Evolutionary conservation across 208 protist species (phyloP).

Genomic region (Crithidia sp.): DNA sequence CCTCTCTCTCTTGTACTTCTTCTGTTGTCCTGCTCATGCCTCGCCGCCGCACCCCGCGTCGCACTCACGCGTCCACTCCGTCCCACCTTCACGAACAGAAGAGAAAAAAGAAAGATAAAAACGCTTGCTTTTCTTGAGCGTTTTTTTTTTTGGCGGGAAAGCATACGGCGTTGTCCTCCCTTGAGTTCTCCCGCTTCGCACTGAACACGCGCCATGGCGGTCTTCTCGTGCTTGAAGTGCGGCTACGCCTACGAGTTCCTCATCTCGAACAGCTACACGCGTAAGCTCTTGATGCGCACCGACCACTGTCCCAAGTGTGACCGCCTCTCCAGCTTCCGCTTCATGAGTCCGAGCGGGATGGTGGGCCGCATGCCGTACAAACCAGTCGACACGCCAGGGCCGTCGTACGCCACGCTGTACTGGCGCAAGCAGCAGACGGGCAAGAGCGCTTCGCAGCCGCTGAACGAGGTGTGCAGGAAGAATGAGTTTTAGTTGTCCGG

Average conservation of each 20-base stretch:
- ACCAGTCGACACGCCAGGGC: slow-evolving; percentile 56
- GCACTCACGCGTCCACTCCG: background rate
- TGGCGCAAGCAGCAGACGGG: slow-evolving; percentile 70
- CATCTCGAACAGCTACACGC: slow-evolving; percentile 67
- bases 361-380: slow-evolving; percentile 75
- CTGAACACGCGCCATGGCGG: slow-evolving; percentile 43
- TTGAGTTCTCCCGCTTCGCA: background rate
- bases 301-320: slow-evolving; percentile 82
- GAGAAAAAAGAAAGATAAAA: background rate
- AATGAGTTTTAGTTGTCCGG: slow-evolving; percentile 48
- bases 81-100: background rate
- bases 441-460: slow-evolving; percentile 47
- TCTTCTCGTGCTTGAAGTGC: slow-evolving; percentile 79
- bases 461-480: slow-evolving; percentile 64
- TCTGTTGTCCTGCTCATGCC: no score
- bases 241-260: slow-evolving; percentile 84
- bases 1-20: no score
- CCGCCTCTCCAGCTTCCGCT: slow-evolving; percentile 61
- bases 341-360: slow-evolving; percentile 82
- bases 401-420: slow-evolving; percentile 78
- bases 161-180: background rate
- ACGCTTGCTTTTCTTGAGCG: background rate
- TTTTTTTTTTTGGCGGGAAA: background rate
- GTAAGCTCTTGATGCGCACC: slow-evolving; percentile 49
- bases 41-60: no score